These are phyloP conservation scores for Achlya hypogyna DNA, from an alignment of 352 stramenopile species.

Conservation along the genomic window DNA sequence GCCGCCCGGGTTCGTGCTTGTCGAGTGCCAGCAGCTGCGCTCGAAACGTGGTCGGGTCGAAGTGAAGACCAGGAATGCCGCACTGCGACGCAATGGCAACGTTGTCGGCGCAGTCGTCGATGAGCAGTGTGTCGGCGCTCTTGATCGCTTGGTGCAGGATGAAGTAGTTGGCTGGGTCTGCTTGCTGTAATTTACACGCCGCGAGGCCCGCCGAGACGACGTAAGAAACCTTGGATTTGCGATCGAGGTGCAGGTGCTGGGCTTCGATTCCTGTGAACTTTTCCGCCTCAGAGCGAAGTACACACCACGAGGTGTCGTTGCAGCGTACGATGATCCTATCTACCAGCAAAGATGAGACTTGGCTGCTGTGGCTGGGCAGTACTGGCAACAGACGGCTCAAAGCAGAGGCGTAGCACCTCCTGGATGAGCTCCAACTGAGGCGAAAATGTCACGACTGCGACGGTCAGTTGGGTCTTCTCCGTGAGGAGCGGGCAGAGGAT, in stretches of 20 bases:
- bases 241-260: slow-evolving; percentile 6
- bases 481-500: slow-evolving; percentile 43
- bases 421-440: slow-evolving; percentile 56
- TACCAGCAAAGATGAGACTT: background rate
- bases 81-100: slow-evolving; percentile 63
- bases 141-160: slow-evolving; percentile 26
- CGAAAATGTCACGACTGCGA: slow-evolving; percentile 78
- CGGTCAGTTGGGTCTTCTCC: slow-evolving; percentile 28
- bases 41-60: slow-evolving; percentile 31
- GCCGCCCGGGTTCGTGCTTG: background rate
- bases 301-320: slow-evolving; percentile 49
- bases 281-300: slow-evolving; percentile 35
- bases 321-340: slow-evolving; percentile 45
- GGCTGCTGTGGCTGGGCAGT: background rate
- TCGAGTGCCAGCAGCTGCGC: background rate
- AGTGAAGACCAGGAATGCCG: slow-evolving; percentile 61
- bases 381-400: slow-evolving; percentile 26
- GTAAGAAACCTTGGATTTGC: slow-evolving; percentile 5
- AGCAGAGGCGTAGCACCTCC: slow-evolving; percentile 50
- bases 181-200: background rate
- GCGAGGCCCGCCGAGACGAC: slow-evolving; percentile 13
- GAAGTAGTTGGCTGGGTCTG: background rate
- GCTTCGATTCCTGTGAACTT: slow-evolving; percentile 28
- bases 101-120: slow-evolving; percentile 74
- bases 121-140: slow-evolving; percentile 61